Percentiles rank a stretch among this genome's conserved stretches.
Evolutionary conservation across 805 yeast genomes (phyloP).

Genomic region (Peterozyma xylosa): DNA sequence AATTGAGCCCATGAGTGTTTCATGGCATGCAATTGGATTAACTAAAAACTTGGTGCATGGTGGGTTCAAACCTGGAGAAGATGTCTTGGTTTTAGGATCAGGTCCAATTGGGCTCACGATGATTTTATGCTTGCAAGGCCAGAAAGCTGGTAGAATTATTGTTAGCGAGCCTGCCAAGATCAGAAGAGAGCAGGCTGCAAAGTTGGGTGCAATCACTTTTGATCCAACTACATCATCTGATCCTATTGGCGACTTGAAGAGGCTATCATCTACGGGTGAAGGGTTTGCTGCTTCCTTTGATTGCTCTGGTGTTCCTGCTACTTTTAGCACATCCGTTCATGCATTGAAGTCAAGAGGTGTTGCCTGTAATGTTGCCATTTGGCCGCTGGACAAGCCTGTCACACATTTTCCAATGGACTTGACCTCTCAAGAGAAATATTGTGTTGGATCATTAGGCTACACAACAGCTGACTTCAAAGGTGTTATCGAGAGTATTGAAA

Average conservation of each 20-base stretch:
- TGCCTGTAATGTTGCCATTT: constrained; percentile 40
- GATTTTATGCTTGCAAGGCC: constrained; percentile 42
- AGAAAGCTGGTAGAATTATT: constrained; percentile 32
- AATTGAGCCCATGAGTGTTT: constrained; percentile 49
- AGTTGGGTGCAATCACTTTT: constrained; percentile 23
- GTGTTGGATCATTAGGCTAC: constrained; percentile 39
- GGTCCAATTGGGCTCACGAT: constrained; percentile 56
- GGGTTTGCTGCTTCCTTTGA: constrained; percentile 43
- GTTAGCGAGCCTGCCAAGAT: constrained; percentile 42
- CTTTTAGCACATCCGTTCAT: constrained; percentile 33
- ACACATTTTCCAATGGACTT: constrained; percentile 37
- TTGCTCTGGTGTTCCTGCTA: constrained; percentile 42
- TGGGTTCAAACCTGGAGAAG: constrained; percentile 27
- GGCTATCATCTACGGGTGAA: constrained; percentile 26
- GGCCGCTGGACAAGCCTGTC: constrained; percentile 36
- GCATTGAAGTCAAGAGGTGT: constrained; percentile 33
- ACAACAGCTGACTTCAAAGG: constrained; percentile 34
- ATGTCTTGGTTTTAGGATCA: constrained; percentile 48
- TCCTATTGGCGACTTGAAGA: constrained; percentile 20
- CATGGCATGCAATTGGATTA: constrained; percentile 49
- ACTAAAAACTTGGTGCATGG: constrained; percentile 14
- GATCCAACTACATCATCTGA: constrained; percentile 18
- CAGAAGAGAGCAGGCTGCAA: constrained; percentile 29
- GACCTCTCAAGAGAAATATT: constrained; percentile 32
- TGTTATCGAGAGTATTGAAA: constrained; percentile 31